Base-by-base conservation (phyloP, 345 rosid genomes). In the Eucalyptus tenuipes region DNA sequence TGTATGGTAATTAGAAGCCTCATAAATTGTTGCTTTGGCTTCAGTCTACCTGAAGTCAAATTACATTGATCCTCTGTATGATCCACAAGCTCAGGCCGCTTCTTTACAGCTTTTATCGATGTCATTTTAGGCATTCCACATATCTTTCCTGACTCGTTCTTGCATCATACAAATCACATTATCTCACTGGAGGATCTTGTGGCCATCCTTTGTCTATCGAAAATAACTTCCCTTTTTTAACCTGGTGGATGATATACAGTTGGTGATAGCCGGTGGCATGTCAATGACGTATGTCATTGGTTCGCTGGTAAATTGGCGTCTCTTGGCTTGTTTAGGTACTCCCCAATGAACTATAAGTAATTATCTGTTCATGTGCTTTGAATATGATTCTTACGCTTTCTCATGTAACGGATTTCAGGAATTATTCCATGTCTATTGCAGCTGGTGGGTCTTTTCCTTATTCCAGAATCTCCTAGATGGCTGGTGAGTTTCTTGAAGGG, bases 401-500 rank as follows among this genome's bases (percentile, higher is more conserved):
- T 75, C 82, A 37, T 37, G 45, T 1, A 20, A 75, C 8, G 8
- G 1, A 2, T 89, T 88, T 87, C 88, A 91, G 91, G 91, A 29
- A 85, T 86, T 44, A 44, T 88, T 66, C 91, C 92, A 24, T 88
- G 89, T 33, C 13, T 90, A 18, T 17, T 89, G 33, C 92, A 90
- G 84, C 85, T 92, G 13, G 27, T 88, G 14, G 89, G 92, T 75
- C 49, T 91, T 44, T 92, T 90, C 59, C 88, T 90, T 33, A 86
- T 89, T 87, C 92, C 92, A 15, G 93, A 92, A 50, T 92, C 93
- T 87, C 93, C 92, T n/a, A 90, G 91, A 68, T 92, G 93, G 93
- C 89, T 92, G 92, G 92, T 92, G 71, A 89, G 89, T 75, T 75
- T 75, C 47, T 37, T 40, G 27, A 18, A 37, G 13, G 82, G 27